phyloP scores from a whole-genome alignment of 129 eudicot species.

The Erigeron canadensis region DNA sequence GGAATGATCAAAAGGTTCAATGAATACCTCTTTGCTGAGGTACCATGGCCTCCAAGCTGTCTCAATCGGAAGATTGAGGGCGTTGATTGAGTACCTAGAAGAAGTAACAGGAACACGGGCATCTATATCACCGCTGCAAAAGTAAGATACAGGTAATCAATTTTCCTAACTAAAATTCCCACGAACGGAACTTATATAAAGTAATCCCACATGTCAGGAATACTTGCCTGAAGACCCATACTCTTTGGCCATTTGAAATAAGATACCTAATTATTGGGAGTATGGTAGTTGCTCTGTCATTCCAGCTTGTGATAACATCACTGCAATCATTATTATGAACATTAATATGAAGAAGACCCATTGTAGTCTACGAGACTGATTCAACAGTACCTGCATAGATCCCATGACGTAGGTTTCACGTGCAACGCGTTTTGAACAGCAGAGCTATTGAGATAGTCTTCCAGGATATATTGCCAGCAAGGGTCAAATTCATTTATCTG shows the following conservation, averaged over 20 bases:
- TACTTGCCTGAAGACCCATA: not conserved
- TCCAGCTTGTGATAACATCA: not conserved
- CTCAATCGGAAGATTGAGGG: not conserved
- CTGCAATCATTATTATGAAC: not conserved
- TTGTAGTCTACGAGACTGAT: not conserved
- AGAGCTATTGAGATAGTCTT: not conserved
- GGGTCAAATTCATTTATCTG: not conserved
- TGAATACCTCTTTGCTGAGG: not conserved
- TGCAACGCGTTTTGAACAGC: not conserved
- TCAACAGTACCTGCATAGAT: not conserved
- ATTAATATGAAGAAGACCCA: not conserved
- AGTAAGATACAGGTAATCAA: not conserved
- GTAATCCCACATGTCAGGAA: not conserved
- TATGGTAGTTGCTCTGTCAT: not conserved
- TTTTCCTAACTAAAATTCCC: not conserved
- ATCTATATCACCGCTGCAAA: not conserved
- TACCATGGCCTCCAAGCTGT: not conserved
- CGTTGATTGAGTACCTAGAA: not conserved
- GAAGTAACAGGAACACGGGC: not conserved
- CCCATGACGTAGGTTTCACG: not conserved
- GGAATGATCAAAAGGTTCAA: not conserved
- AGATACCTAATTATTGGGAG: not conserved
- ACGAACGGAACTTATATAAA: not conserved
- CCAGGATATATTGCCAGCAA: not conserved
- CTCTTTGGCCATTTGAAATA: not conserved